Base-by-base conservation (phyloP, 2,329 filamentous ascomycete species). In the Nemania sp. region DNA sequence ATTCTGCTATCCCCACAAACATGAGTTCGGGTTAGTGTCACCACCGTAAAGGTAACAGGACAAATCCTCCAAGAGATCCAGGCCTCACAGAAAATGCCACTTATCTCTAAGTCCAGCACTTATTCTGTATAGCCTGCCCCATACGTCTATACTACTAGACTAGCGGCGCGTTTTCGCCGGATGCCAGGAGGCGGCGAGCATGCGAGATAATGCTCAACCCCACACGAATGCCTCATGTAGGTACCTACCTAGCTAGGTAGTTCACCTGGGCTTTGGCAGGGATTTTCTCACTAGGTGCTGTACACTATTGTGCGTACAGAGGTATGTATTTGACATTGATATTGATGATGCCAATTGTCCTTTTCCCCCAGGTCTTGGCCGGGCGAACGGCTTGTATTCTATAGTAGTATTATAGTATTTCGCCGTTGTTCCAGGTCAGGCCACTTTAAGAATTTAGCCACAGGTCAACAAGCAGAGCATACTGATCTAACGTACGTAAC, bases 191-290 rank as follows among this genome's bases (percentile, higher is more conserved):
- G 20, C 34, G 20, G 48, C 33, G 17, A 45, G 26, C 28, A 39
- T 43, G 19, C 31, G 28, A 45, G 22, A 43, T 36, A 37, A 44
- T 30, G 30, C 17, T 40, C 17, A 39, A 43, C 49, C 31, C 33
- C 33, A 56, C 49, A 48, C 2, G 11, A 33, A 9, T 28, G 14
- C 23, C 40, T 31, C n/a, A 3, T 11, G 9, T 31, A 31, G 28
- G 6, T 28, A 28, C 6, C 6, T 28, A 28, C 26, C 6, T 28
- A 28, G 6, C 6, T 28, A 28, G 26, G 26, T 28, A 28, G 26
- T 6, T 6, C 26, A 28, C 26, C 26, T 28, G 19, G 8, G 42
- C 20, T 19, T 20, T 6, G 26, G 33, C 47, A 33, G 3, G 30
- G 19, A 28, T 42, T 14, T 37, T 33, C 20, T 47, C 12, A n/a